Conservation (phyloP, 2,329 filamentous ascomycete genomes). For the Helicocarpus griseus region DNA sequence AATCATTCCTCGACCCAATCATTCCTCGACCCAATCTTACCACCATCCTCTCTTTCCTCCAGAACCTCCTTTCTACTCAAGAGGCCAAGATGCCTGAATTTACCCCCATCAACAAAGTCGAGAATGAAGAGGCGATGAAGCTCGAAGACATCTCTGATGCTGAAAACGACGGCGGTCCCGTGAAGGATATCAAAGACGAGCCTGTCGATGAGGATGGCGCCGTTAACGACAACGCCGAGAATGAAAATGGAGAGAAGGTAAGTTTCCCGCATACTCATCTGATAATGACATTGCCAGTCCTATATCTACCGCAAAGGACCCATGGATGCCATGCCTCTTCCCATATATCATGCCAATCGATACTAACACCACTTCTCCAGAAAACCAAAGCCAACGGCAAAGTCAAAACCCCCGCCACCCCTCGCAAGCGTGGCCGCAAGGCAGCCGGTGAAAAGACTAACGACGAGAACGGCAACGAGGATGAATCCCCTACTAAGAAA, state of each 20-base stretch:
- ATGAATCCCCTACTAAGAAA: conserved; percentile 8
- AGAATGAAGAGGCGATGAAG: not conserved
- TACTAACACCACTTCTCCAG: not conserved
- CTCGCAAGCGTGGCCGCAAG: conserved; percentile 18
- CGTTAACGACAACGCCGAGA: not conserved
- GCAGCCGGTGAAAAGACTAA: conserved; percentile 1
- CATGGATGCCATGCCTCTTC: not conserved
- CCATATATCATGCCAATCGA: not conserved
- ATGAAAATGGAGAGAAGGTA: not conserved
- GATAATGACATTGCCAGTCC: not conserved
- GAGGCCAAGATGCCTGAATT: conserved; percentile 8
- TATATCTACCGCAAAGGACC: not conserved
- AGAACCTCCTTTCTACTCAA: not conserved
- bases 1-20: not conserved
- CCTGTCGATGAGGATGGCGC: not conserved
- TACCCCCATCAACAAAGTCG: conserved; percentile 8
- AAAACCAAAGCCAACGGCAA: not conserved
- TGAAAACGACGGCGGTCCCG: not conserved
- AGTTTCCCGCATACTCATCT: not conserved
- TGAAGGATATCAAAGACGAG: conserved; percentile 1
- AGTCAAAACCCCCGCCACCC: conserved; percentile 9
- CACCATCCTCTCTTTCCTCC: not conserved
- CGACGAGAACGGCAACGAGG: conserved; percentile 1
- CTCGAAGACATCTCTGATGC: not conserved
- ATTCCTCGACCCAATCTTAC: not conserved